Evolutionary conservation across 495 filamentous ascomycete genomes (phyloP).

Genomic region (Penicillium herquei): DNA sequence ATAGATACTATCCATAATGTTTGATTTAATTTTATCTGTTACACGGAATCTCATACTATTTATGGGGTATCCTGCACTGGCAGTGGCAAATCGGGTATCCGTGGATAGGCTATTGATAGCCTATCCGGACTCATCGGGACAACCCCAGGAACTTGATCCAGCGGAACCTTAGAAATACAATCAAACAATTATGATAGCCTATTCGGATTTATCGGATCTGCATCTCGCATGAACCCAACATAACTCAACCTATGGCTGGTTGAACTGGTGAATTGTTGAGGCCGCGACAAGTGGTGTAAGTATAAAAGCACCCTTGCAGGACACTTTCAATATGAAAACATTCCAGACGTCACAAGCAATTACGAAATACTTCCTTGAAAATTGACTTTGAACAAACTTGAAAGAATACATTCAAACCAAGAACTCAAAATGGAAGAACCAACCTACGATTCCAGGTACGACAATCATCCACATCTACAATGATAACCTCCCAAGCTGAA

Average conservation of each 20-base stretch:
- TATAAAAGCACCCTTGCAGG: too few relatives aligned
- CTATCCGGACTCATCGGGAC: conserved; percentile 7
- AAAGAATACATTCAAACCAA: too few relatives aligned
- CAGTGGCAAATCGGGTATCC: conserved; percentile 4
- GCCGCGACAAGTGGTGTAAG: too few relatives aligned
- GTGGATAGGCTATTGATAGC: conserved; percentile 19
- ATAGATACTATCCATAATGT: too few relatives aligned
- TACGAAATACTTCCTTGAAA: too few relatives aligned
- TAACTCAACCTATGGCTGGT: not conserved
- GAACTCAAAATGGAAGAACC: conserved; percentile 19
- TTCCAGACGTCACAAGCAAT: too few relatives aligned
- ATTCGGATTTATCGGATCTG: not conserved
- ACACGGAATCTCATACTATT: too few relatives aligned
- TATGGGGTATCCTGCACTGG: not conserved
- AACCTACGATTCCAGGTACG: conserved; percentile 18
- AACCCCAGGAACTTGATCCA: not conserved
- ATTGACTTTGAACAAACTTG: too few relatives aligned
- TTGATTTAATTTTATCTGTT: not conserved
- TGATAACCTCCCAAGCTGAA: too few relatives aligned
- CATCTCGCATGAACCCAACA: not conserved
- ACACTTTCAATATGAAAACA: too few relatives aligned
- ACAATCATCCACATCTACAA: not conserved
- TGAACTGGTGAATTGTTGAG: too few relatives aligned
- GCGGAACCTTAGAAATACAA: not conserved
- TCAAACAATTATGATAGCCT: not conserved